Base-by-base conservation (phyloP, 2,329 filamentous ascomycete species). In the Madurella fahalii region DNA sequence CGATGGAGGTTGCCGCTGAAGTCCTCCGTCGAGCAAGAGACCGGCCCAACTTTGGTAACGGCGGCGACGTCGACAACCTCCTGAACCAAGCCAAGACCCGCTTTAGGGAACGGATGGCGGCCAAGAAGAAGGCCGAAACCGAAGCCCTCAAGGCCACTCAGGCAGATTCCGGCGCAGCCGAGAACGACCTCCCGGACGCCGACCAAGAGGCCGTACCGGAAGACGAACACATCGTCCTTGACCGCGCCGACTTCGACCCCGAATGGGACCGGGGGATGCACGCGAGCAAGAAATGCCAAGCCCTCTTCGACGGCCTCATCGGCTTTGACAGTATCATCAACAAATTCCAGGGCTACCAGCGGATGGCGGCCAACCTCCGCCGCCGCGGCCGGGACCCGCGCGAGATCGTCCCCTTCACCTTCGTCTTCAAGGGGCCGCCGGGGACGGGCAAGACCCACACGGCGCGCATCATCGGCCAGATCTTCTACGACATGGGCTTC, bases 401-500 rank as follows among this genome's bases (percentile, higher is more conserved):
- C 1, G 70, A 77, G 3, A 67, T 78, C 40, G 67, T 83, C 0
- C 79, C 80, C 0, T 80, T 79, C 54, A 80, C 77, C 44, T 83
- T 82, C 61, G 59, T 84, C 0, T 84, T 84, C 67, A 74, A 76
- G 25, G 80, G 81, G 0, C 79, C 80, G 9, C 79, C 80, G 53
- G 80, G 78, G 0, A 84, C 82, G 0, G 87, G 87, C 0, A 90
- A 90, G 63, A 89, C 86, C 0, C 83, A 83, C 0, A 88, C 74
- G 0, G 88, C 88, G 0, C 71, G 78, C 9, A 86, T 84, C 54
- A 86, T 91, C 77, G 87, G 86, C 1, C 80, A 89, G 58, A 73
- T 91, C 0, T 91, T 81, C 64, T 90, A 87, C 62, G 83, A 90
- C 59, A 80, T 90, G 75, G 86, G 86, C 0, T 79, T 90, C 30